Base-by-base conservation (phyloP, 495 filamentous ascomycete species). In the Pseudevernia furfuracea region DNA sequence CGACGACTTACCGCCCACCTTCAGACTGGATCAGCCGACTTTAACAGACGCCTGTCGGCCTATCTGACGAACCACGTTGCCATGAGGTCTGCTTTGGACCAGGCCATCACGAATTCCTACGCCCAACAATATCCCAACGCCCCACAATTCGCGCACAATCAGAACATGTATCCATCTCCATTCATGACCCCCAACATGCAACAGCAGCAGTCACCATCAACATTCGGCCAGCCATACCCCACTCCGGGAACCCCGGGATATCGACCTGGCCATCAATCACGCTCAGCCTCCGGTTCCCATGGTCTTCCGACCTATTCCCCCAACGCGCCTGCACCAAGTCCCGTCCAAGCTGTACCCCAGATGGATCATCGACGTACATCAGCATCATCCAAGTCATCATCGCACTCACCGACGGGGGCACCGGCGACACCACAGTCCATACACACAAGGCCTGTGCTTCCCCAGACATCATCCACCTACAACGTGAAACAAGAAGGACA, bases 21-120 rank as follows among this genome's bases (percentile, higher is more conserved):
- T 23, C 80, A 82, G 53, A 82, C 81, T 14, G 71, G 75, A 15
- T 82, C 80, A 4, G 68, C 72, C 34, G 80, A 84, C 41, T 83
- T 86, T 76, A 86, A 87, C 66, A 70, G 77, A 25, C 78, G 81
- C 6, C 73, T 89, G 7, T 78, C 79, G 19, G 82, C 85, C 2
- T 87, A 85, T 68, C 69, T 87, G 23, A 79, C 80, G 0, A 85
- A 79, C 58, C 81, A 87, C 59, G 74, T 83, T 1, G 83, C 79
- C 8, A 84, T 86, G 77, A 77, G 83, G 61, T 79, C 71, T 43
- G 76, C 79, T 39, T 75, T 83, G 34, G 79, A 78, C 48, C 77
- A 82, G 53, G 71, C 77, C 15, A 75, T 85, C 52, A 72, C 76
- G 23, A 75, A 80, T 25, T 77, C 76, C 21, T 76, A 80, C 52